These are phyloP conservation scores for Backusella mclennaniae DNA, from an alignment of 192 early-diverging fungal species.

Conservation along the genomic window DNA sequence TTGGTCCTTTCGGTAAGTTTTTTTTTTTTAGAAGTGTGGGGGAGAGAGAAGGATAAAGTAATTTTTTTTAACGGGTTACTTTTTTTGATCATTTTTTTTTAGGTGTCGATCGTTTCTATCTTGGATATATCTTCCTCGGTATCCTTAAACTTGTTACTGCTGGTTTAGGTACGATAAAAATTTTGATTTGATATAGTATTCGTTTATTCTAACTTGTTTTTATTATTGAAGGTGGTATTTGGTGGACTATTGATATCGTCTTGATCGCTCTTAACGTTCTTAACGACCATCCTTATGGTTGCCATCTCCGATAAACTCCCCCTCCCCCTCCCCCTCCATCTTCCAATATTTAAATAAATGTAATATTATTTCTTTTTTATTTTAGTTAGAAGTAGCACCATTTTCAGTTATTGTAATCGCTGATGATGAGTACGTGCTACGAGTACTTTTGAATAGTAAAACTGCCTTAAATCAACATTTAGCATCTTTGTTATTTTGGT, in stretches of 20 bases:
- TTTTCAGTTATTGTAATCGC: no score
- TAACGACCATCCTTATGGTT: constrained; percentile 29
- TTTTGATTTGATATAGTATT: no score
- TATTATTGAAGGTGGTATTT: constrained; percentile 34
- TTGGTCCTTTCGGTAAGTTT: constrained; percentile 48
- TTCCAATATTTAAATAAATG: background rate
- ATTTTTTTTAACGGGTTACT: background rate
- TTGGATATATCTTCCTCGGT: constrained; percentile 45
- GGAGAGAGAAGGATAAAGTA: background rate
- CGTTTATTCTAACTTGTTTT: no score
- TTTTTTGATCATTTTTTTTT: background rate
- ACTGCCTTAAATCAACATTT: no score
- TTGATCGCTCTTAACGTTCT: constrained; percentile 31
- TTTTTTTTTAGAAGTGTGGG: background rate
- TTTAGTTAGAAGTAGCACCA: no score
- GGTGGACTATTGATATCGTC: constrained; percentile 42
- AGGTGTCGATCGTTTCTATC: constrained; percentile 55
- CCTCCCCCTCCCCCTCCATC: background rate
- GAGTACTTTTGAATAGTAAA: no score
- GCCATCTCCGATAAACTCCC: constrained; percentile 20
- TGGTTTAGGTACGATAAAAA: constrained; percentile 28
- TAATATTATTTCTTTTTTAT: background rate
- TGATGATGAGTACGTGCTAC: no score
- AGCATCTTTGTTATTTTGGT: no score
- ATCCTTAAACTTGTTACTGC: constrained; percentile 46